phyloP scores from a whole-genome alignment of 148 eudicot genomes.

The Rhododendron ferrugineum region DNA sequence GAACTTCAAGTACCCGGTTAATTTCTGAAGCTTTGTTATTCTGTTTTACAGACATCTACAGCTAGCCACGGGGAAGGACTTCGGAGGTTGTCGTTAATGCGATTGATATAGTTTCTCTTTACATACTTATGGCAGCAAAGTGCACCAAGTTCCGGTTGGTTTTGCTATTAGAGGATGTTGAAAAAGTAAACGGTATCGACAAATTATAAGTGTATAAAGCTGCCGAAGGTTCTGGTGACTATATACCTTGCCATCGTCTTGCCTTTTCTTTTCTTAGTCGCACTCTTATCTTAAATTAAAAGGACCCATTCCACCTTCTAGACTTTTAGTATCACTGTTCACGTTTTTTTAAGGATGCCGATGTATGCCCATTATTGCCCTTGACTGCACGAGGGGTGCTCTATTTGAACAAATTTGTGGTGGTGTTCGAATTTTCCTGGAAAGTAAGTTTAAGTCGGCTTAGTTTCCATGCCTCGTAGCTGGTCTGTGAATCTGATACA shows the following conservation, averaged over 20 bases:
- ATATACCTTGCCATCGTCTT: background rate
- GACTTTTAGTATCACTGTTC: background rate
- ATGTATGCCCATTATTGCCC: background rate
- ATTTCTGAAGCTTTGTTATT: background rate
- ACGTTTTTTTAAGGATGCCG: background rate
- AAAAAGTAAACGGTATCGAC: background rate
- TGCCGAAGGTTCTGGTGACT: background rate
- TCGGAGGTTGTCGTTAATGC: background rate
- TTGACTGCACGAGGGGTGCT: background rate
- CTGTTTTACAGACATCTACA: constrained; percentile 20
- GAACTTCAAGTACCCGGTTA: background rate
- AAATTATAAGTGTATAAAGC: background rate
- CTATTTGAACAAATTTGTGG: background rate
- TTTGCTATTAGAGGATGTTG: background rate
- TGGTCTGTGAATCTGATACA: background rate
- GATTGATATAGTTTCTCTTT: background rate
- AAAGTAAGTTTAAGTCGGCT: background rate
- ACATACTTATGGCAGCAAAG: constrained; percentile 2
- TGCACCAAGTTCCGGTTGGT: background rate
- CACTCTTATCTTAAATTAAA: background rate
- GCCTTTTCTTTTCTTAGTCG: background rate
- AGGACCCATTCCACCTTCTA: background rate
- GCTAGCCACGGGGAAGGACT: background rate
- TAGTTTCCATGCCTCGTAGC: background rate
- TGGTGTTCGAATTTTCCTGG: background rate